Conservation (phyloP, 768 basidiomycete species). For the Tephrocybe rancida region DNA sequence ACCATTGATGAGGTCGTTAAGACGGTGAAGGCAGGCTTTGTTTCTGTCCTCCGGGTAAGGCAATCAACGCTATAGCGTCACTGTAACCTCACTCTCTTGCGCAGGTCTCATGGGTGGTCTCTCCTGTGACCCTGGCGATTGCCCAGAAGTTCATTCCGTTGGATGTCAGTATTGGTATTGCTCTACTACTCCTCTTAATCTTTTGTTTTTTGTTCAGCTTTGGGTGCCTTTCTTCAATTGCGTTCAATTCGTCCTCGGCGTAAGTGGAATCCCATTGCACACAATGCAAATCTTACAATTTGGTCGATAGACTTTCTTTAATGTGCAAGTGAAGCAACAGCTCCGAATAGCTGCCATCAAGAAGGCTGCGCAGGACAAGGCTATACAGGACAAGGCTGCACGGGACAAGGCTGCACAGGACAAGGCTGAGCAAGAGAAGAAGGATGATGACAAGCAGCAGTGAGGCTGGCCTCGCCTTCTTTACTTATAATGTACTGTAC, state of each 20-base stretch:
- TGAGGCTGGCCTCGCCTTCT: background rate
- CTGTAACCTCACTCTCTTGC: background rate
- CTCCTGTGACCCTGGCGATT: slow-evolving; percentile 70
- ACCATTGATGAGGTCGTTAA: slow-evolving; percentile 63
- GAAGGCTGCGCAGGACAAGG: slow-evolving; percentile 45
- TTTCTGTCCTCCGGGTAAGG: slow-evolving; percentile 70
- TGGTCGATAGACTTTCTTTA: slow-evolving; percentile 64
- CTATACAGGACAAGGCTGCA: slow-evolving; percentile 28
- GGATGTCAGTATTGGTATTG: slow-evolving; percentile 48
- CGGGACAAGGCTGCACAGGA: slow-evolving; percentile 24
- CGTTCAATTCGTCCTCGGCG: slow-evolving; percentile 76
- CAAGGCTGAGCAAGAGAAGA: slow-evolving; percentile 16
- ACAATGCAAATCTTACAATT: slow-evolving; percentile 9
- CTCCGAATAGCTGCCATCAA: slow-evolving; percentile 53
- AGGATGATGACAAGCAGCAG: slow-evolving; percentile 1
- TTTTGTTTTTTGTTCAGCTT: slow-evolving; percentile 44
- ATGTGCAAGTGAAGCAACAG: slow-evolving; percentile 65
- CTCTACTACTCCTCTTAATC: background rate
- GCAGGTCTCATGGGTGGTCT: slow-evolving; percentile 82
- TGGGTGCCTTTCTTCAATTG: slow-evolving; percentile 90
- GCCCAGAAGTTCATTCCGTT: slow-evolving; percentile 82
- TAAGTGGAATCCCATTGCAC: slow-evolving; percentile 34
- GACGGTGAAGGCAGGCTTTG: slow-evolving; percentile 74
- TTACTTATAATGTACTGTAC: slow-evolving; percentile 5
- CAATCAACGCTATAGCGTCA: background rate